These are phyloP conservation scores for Penicillium ochrochloron DNA, from an alignment of 495 filamentous ascomycete genomes.

Conservation along the genomic window DNA sequence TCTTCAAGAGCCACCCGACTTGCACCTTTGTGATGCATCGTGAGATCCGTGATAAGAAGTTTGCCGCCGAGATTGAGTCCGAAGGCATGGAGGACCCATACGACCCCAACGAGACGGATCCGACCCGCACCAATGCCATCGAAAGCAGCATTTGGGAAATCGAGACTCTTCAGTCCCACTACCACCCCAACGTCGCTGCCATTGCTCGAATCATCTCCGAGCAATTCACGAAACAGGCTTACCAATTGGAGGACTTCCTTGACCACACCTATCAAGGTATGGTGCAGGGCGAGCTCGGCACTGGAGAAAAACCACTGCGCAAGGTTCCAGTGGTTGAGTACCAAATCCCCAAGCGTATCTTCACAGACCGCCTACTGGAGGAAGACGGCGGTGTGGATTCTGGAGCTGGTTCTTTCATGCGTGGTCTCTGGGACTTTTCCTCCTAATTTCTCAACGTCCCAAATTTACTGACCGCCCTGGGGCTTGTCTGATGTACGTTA, in stretches of 20 bases:
- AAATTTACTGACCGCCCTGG: neutral
- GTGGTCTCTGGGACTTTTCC: slow-evolving; percentile 48
- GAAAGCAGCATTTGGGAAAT: slow-evolving; percentile 97
- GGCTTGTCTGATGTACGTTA: slow-evolving; percentile 3
- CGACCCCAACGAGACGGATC: slow-evolving; percentile 72
- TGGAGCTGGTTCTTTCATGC: slow-evolving; percentile 43
- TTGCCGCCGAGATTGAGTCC: slow-evolving; percentile 58
- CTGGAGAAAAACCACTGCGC: slow-evolving; percentile 71
- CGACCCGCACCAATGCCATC: slow-evolving; percentile 82
- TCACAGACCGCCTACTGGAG: slow-evolving; percentile 54
- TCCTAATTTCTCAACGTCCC: slow-evolving; percentile 1
- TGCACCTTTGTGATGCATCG: slow-evolving; percentile 97
- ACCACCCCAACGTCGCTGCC: slow-evolving; percentile 95
- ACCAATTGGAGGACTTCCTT: slow-evolving; percentile 92
- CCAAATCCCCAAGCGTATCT: slow-evolving; percentile 90
- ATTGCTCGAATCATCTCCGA: slow-evolving; percentile 92
- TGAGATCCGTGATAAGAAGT: slow-evolving; percentile 60
- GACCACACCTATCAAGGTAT: slow-evolving; percentile 93
- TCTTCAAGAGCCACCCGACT: slow-evolving; percentile 85
- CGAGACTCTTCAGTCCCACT: slow-evolving; percentile 85
- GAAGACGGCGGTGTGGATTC: slow-evolving; percentile 51
- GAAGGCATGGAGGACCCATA: slow-evolving; percentile 83
- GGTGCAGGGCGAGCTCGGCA: slow-evolving; percentile 74
- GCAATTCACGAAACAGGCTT: slow-evolving; percentile 95
- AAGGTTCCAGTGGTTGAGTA: slow-evolving; percentile 88